phyloP scores from a whole-genome alignment of 306 rosid genomes.

The Dalbergia oliveri region DNA sequence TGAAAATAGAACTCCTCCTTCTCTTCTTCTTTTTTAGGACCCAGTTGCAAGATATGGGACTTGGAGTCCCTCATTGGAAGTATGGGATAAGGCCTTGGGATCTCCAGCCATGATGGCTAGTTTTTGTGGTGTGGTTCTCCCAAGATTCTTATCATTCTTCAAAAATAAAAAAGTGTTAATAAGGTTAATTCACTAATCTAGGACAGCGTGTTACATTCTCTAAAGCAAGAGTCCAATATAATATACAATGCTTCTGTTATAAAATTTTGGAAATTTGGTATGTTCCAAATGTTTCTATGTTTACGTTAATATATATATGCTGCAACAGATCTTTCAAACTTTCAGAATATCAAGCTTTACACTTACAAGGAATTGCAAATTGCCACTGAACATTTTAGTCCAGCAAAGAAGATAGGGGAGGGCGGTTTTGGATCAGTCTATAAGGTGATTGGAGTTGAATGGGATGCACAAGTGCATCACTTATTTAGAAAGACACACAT shows the following conservation, averaged over 20 bases:
- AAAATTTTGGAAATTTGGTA: not conserved
- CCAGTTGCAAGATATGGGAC: too few species aligned
- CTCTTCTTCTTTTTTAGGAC: not conserved
- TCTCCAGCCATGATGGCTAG: too few species aligned
- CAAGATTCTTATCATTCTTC: not conserved
- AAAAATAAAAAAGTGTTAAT: not conserved
- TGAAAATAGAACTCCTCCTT: not conserved
- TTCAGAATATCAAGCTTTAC: constrained; percentile 61
- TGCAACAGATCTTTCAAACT: constrained; percentile 57
- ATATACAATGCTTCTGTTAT: not conserved
- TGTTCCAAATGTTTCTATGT: constrained; percentile 18
- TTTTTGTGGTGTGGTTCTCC: too few species aligned
- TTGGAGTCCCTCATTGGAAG: too few species aligned
- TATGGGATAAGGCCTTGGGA: too few species aligned
- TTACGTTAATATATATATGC: constrained; percentile 4
- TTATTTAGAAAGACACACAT: constrained; percentile 18
- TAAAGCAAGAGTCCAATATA: not conserved
- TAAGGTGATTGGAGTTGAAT: constrained; percentile 55
- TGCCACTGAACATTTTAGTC: constrained; percentile 67
- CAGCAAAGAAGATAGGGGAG: constrained; percentile 69
- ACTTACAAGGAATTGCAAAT: constrained; percentile 60
- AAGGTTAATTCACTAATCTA: not conserved
- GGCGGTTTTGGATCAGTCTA: constrained; percentile 88
- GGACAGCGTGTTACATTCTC: not conserved
- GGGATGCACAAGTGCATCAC: constrained; percentile 5